Evolutionary conservation across 2,329 filamentous ascomycete genomes (phyloP).

Genomic region (Oidium heveae): DNA sequence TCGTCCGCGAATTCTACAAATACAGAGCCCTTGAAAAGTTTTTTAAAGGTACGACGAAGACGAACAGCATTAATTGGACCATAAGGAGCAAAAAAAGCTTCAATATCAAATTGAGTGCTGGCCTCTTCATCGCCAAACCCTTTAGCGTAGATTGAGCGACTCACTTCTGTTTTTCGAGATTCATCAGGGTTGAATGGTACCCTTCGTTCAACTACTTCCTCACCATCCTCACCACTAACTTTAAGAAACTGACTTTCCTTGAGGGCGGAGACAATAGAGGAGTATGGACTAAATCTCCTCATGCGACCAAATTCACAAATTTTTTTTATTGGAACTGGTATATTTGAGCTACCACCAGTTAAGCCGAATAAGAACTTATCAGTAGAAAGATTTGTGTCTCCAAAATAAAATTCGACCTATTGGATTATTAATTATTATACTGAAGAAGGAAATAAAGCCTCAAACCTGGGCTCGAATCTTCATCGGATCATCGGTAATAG

Average conservation of each 20-base stretch:
- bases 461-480: slow-evolving; percentile 42
- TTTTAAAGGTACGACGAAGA: slow-evolving; percentile 49
- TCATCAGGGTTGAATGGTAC: slow-evolving; percentile 33
- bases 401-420: slow-evolving; percentile 90
- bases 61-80: slow-evolving; percentile 63
- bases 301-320: slow-evolving; percentile 86
- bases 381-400: slow-evolving; percentile 65
- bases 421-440: not conserved
- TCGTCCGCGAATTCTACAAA: slow-evolving; percentile 78
- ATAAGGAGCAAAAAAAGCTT: slow-evolving; percentile 67
- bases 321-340: slow-evolving; percentile 50
- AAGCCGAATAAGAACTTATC: slow-evolving; percentile 70
- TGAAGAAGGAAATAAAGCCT: not conserved
- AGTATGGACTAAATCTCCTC: slow-evolving; percentile 77
- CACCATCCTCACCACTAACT: slow-evolving; percentile 45
- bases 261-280: slow-evolving; percentile 58
- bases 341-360: slow-evolving; percentile 57
- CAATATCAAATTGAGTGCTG: slow-evolving; percentile 76
- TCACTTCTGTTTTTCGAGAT: slow-evolving; percentile 38
- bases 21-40: slow-evolving; percentile 81
- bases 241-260: slow-evolving; percentile 51
- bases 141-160: slow-evolving; percentile 70
- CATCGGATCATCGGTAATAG: slow-evolving; percentile 33
- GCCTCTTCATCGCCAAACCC: slow-evolving; percentile 72
- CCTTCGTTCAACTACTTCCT: slow-evolving; percentile 56